Evolutionary conservation across 2,329 filamentous ascomycete species (phyloP).

Genomic region (Sporothrix globosa): DNA sequence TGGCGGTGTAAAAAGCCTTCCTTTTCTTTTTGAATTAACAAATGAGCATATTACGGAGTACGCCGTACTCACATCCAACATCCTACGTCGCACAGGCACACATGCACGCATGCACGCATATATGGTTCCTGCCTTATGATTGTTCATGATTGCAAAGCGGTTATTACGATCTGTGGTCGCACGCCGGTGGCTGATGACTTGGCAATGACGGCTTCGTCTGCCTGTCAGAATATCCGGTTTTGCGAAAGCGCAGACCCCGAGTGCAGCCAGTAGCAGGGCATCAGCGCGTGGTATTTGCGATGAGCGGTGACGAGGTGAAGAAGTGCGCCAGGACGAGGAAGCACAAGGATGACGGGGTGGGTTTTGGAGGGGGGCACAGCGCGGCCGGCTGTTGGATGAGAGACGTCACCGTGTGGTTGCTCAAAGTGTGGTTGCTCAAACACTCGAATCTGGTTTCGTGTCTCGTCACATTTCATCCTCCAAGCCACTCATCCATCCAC

Average conservation of each 20-base stretch:
- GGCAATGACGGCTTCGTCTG: neutral
- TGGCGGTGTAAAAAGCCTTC: neutral
- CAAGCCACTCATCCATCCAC: neutral
- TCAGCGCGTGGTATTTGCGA: slow-evolving; percentile 1
- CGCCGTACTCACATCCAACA: neutral
- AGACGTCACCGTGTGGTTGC: neutral
- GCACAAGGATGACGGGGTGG: neutral
- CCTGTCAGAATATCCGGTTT: neutral
- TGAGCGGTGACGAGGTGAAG: slow-evolving; percentile 25
- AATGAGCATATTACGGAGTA: slow-evolving; percentile 20
- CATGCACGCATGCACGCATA: neutral
- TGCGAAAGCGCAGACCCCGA: neutral
- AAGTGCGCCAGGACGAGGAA: neutral
- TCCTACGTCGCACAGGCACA: too few relatives aligned
- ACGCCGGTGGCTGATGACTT: slow-evolving; percentile 1
- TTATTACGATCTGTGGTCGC: neutral
- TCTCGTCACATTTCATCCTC: neutral
- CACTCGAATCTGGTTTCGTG: neutral
- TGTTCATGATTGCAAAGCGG: too few relatives aligned
- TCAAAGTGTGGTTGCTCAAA: neutral
- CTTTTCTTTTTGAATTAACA: slow-evolving; percentile 7
- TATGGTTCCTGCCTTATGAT: neutral
- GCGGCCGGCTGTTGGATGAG: neutral
- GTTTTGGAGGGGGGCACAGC: neutral
- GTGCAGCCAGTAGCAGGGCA: slow-evolving; percentile 8